Evolutionary conservation across 2,329 filamentous ascomycete genomes (phyloP), one percentile per base, ranked within the genome.

Genomic region (Diaporthe nobilis): DNA sequence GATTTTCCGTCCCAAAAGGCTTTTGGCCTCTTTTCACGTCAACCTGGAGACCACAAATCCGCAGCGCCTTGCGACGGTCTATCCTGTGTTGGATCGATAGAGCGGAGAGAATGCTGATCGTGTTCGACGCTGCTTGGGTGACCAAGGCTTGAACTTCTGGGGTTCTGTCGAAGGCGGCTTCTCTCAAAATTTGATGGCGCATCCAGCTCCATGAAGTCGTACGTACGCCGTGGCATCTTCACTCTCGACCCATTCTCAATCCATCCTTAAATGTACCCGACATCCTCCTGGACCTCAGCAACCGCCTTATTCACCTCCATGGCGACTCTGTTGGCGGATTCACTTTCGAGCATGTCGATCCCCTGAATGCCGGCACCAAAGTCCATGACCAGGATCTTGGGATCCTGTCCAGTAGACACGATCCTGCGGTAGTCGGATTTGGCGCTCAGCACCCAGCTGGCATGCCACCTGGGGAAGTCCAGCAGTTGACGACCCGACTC

Each of bases 401-500:
- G 94, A 81, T 98, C 96, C 84, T 99, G 97, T 68, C 96, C 97
- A 0, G 96, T 98, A 80, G 95, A 97, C 77, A 99, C 94, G 78
- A 99, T 97, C 77, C 97, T 92, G 76, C 96, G 90, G 84, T 98
- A 98, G 82, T 99, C 96, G 78, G 94, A 96, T 88, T 98, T 98
- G 71, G 97, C 97, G 78, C 95, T 96, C 76, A 99, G 87, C 81
- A 99, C 97, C 97, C 97, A 99, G 85, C 95, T 98, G 15, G 94
- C 93, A 75, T 98, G 98, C 95, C 96, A 98, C 79, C 94, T 92
- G n/a, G 95, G 94, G 81, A 98, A 96, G 80, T 95, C 93, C 77
- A 97, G 91, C 76, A 96, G 90, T 79, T 95, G 89, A 63, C 92
- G 87, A 47, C 96, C 96, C 3, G 93, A 93, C 78, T 93, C 92